Base-by-base conservation (phyloP, 495 filamentous ascomycete species). In the Penicillium fimorum region DNA sequence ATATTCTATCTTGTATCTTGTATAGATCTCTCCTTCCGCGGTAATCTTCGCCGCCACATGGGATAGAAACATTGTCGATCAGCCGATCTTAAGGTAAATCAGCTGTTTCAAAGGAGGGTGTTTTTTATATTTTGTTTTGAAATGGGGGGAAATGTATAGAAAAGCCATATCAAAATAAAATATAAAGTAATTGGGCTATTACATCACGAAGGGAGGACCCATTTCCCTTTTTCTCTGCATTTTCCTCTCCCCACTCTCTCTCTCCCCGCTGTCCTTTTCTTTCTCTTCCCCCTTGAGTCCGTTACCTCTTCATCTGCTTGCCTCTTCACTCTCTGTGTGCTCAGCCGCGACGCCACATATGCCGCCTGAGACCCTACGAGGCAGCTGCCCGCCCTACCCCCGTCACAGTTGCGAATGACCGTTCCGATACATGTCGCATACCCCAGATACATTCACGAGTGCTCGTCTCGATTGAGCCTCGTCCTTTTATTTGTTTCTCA, bases 221-320 rank as follows among this genome's bases (percentile, higher is more conserved):
- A 33, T 35, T 42, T 35, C 45, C 32, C 47, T 45, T 53, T 18
- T 42, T 43, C 50, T 51, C 53, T 50, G 48, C 58, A 38, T 60
- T 82, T 27, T 84, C 84, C 60, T 77, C 59, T 69, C 66, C 63
- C 63, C 66, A 64, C 65, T 47, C 53, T 25, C 66, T 78, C 55
- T 45, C 75, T n/a, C 58, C 60, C 53, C 63, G 49, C 68, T 54
- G 58, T 37, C 8, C 63, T 50, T 40, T 47, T 49, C 46, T 51
- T 41, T 51, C 42, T 22, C 37, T 18, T 40, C 38, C 47, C 57
- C 30, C 55, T 54, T 57, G 33, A 27, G 20, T 15, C 3, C 13
- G 17, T 46, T 8, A 13, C 10, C 10, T 53, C 12, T 15, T 13
- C 22, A 20, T 27, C 47, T 27, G 8, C 11, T 27, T 55, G 56